Conservation (phyloP, 2,329 filamentous ascomycete genomes). For the Fusarium coffeatum region DNA sequence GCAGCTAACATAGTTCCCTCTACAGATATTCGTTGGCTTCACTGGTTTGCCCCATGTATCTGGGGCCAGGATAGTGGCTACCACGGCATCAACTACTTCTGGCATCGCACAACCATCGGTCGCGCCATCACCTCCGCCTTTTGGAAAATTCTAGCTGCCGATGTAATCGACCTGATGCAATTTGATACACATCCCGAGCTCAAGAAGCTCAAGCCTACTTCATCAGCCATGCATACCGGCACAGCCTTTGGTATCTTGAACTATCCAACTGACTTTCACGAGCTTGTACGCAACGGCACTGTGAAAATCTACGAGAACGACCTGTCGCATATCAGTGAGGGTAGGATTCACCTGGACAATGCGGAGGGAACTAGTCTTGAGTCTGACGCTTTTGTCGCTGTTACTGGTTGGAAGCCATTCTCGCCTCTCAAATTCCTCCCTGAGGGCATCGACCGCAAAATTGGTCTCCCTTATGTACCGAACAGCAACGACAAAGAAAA, state of each 20-base stretch:
- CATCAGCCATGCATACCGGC: constrained; percentile 59
- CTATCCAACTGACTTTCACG: constrained; percentile 62
- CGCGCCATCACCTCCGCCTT: constrained; percentile 48
- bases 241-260: constrained; percentile 65
- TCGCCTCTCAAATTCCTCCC: neutral
- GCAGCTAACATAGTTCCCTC: neutral
- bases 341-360: constrained; percentile 55
- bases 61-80: constrained; percentile 8
- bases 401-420: constrained; percentile 62
- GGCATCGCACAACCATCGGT: constrained; percentile 2
- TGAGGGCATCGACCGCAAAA: neutral
- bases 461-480: neutral
- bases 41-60: constrained; percentile 8
- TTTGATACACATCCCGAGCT: constrained; percentile 56
- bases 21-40: neutral
- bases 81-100: neutral
- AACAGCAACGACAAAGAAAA: rapidly evolving
- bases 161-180: constrained; percentile 58
- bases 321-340: constrained; percentile 54
- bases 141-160: constrained; percentile 60
- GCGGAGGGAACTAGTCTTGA: constrained; percentile 52
- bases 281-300: constrained; percentile 60
- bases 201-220: constrained; percentile 55
- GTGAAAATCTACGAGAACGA: constrained; percentile 61
- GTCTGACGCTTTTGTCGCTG: constrained; percentile 60